Conservation (phyloP, 192 early-diverging fungal genomes). For the Dissophora ornata region DNA sequence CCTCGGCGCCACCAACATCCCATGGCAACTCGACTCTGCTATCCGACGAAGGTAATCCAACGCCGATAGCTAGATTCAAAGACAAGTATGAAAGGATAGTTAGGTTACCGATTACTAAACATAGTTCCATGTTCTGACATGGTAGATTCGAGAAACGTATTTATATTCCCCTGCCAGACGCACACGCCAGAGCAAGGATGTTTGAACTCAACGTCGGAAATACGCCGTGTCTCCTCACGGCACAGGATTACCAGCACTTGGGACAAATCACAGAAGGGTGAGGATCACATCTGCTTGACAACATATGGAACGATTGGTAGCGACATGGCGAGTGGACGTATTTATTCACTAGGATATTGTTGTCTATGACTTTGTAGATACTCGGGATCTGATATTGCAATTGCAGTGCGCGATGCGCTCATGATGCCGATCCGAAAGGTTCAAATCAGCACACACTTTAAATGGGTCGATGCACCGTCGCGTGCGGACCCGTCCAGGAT, state of each 20-base stretch:
- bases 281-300: no score
- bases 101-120: no score
- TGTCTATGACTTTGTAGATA: conserved; percentile 58
- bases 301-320: not conserved
- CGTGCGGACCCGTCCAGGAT: conserved; percentile 61
- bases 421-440: conserved; percentile 98
- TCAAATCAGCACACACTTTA: conserved; percentile 93
- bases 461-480: conserved; percentile 73
- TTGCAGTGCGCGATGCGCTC: conserved; percentile 94
- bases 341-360: not conserved
- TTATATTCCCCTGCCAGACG: conserved; percentile 96
- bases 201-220: conserved; percentile 93
- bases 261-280: conserved; percentile 88
- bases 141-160: conserved; percentile 98
- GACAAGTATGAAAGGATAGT: not conserved
- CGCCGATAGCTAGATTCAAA: not conserved
- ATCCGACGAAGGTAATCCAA: conserved; percentile 83
- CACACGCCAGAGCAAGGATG: conserved; percentile 87
- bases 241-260: conserved; percentile 78
- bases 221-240: conserved; percentile 84
- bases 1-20: conserved; percentile 96
- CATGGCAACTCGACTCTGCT: conserved; percentile 94
- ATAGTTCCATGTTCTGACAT: no score
- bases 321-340: not conserved
- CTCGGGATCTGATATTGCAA: conserved; percentile 96